Evolutionary conservation across 2,329 filamentous ascomycete species (phyloP).

Genomic region (Microdochium nivale): DNA sequence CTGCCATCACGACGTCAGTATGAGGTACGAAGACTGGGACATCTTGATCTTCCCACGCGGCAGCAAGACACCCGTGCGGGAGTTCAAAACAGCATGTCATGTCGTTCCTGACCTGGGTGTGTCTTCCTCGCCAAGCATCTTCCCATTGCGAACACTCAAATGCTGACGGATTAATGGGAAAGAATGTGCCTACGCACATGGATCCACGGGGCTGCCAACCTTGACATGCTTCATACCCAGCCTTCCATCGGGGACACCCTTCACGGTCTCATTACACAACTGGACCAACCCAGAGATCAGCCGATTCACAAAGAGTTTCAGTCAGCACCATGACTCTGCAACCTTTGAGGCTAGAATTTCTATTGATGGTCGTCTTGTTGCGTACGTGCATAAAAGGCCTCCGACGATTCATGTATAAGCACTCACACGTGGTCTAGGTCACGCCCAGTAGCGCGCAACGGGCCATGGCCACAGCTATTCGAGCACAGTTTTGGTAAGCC

Average conservation of each 20-base stretch:
- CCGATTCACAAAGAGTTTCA: conserved; percentile 45
- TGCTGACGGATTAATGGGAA: conserved; percentile 1
- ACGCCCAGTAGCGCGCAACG: conserved; percentile 25
- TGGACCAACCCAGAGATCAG: conserved; percentile 58
- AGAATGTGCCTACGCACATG: conserved; percentile 45
- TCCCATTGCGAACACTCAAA: neutral
- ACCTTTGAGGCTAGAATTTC: conserved; percentile 60
- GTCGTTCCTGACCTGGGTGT: conserved; percentile 46
- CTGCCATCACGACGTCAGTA: conserved; percentile 21
- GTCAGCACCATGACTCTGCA: conserved; percentile 45
- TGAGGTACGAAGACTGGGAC: conserved; percentile 86
- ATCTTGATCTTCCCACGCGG: conserved; percentile 67
- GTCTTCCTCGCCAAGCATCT: conserved; percentile 3
- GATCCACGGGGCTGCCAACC: conserved; percentile 47
- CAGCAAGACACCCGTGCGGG: conserved; percentile 63
- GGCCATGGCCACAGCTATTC: conserved; percentile 41
- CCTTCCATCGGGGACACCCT: conserved; percentile 46
- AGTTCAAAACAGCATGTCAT: conserved; percentile 74
- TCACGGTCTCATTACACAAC: conserved; percentile 67
- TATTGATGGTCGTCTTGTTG: conserved; percentile 56
- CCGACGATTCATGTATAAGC: neutral
- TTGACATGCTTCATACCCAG: conserved; percentile 66
- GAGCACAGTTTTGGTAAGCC: conserved; percentile 33
- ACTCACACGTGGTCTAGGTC: neutral
- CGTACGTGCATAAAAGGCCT: conserved; percentile 38